Evolutionary conservation across 768 basidiomycete species (phyloP), one percentile per base, ranked within the genome.

Genomic region (Glaciozyma martinii): DNA sequence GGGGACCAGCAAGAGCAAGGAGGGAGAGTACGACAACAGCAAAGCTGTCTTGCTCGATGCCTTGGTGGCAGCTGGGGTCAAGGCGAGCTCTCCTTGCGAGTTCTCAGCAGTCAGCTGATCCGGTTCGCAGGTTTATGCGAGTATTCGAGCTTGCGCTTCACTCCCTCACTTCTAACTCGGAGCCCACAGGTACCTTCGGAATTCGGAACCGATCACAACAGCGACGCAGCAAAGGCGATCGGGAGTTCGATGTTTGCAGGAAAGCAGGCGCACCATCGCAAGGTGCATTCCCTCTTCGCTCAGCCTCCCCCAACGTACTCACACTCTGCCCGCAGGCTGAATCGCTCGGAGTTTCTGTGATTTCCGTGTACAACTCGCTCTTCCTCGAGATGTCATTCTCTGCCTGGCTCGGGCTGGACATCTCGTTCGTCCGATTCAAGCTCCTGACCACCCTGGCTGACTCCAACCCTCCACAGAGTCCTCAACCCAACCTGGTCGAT

Each of bases 171-270:
- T 4, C 16, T 46, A 15, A 46, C 18, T 9, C 42, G 44, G 16
- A 5, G 16, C 13, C 25, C 8, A 25, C 23, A 63, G 42, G 52
- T 59, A 3, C 62, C 62, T 21, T 44, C 37, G 13, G 42, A 46
- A n/a, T 63, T 25, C 8, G 62, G 62, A 0, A 63, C 62, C 1
- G 62, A 63, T 29, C 32, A 44, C 21, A 32, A n/a, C 1, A 33
- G 37, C n/a, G 3, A 23, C 13, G 52, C 52, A 5, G 40, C 58
- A 12, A 27, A 44, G n/a, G 18, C 18, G 2, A 40, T 63, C 6
- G 40, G 52, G 21, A 44, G 40, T 7, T 57, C 62, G 0, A 63
- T 63, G 49, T 63, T 63, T 16, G 50, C 32, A 8, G 55, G 40
- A 32, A 63, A 63, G 42, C 19, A 30, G 6, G 12, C n/a, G 0